Evolutionary conservation across 2,329 filamentous ascomycete genomes (phyloP), one percentile per base, ranked within the genome.

Genomic region (Fusarium sp.): DNA sequence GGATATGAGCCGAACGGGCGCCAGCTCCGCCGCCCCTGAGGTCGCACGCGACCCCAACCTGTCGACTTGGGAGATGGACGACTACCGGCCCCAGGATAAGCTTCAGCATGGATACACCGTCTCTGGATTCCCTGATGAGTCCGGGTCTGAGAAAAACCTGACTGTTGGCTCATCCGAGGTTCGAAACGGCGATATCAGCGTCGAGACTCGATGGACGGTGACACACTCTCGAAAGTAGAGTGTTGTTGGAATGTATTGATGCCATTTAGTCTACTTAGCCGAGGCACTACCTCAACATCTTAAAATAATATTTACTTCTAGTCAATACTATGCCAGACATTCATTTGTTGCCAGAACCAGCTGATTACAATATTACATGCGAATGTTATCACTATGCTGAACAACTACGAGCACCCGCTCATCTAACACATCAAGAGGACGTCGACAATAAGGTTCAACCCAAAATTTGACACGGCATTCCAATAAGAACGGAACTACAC

Each of bases 11-110:
- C 62, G 64, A 37, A 49, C 67, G 7, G 72, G 59, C 5, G 53
- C 45, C 1, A 71, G 49, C 46, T 59, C 51, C 3, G 70, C 66
- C n/a, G 55, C 57, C 16, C 41, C 55, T 4, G 49, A 55, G 8
- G 13, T 33, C 8, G 4, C 56, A 8, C 54, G 62, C 6, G 55
- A 62, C 20, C 65, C 67, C 15, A 65, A 64, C 9, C 18, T 66
- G 6, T 62, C 71, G 3, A 63, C 61, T 1, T 75, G 72, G 72
- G 72, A 75, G 62, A 73, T 75, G 70, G 67, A 74, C 2, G 60
- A 73, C 9, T 74, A 72, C 26, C 57, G 59, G 3, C 62, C 66
- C 2, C 26, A 56, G 1, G 56, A 62, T 3, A 73, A 71, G 41
- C 41, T 47, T 6, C 56, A 65, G 20, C 61, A 71, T 6, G 62